phyloP scores from a whole-genome alignment of 1,139 yeast genomes.

The Blastobotrys buckinghamii region DNA sequence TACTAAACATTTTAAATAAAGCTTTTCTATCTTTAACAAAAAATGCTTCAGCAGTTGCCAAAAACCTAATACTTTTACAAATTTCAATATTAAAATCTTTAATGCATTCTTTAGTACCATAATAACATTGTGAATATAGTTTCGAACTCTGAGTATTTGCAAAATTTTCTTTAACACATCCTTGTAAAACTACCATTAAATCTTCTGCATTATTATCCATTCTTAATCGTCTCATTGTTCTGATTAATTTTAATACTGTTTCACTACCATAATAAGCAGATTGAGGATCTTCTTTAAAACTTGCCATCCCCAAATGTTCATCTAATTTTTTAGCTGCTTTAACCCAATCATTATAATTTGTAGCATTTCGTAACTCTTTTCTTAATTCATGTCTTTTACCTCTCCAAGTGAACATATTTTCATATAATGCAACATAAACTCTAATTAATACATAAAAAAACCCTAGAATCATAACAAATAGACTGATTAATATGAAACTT shows the following conservation, averaged over 20 bases:
- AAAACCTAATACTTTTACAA: slow-evolving; percentile 41
- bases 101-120: slow-evolving; percentile 63
- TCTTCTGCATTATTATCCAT: slow-evolving; percentile 39
- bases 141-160: slow-evolving; percentile 74
- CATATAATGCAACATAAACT: slow-evolving; percentile 59
- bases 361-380: slow-evolving; percentile 44
- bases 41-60: slow-evolving; percentile 40
- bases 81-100: slow-evolving; percentile 52
- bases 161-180: slow-evolving; percentile 65
- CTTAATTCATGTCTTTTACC: slow-evolving; percentile 52
- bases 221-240: slow-evolving; percentile 40
- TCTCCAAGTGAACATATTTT: slow-evolving; percentile 46
- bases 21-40: slow-evolving; percentile 40
- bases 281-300: slow-evolving; percentile 58
- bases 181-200: slow-evolving; percentile 52
- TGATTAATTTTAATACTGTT: slow-evolving; percentile 48
- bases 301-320: slow-evolving; percentile 49
- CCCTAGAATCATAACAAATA: slow-evolving; percentile 52
- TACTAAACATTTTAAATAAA: slow-evolving; percentile 54
- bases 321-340: slow-evolving; percentile 54
- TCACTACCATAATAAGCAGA: slow-evolving; percentile 67
- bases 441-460: slow-evolving; percentile 49
- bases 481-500: slow-evolving; percentile 43
- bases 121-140: slow-evolving; percentile 67
- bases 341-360: slow-evolving; percentile 57